Conservation (phyloP, 192 early-diverging fungal genomes). For the Podila epicladia region DNA sequence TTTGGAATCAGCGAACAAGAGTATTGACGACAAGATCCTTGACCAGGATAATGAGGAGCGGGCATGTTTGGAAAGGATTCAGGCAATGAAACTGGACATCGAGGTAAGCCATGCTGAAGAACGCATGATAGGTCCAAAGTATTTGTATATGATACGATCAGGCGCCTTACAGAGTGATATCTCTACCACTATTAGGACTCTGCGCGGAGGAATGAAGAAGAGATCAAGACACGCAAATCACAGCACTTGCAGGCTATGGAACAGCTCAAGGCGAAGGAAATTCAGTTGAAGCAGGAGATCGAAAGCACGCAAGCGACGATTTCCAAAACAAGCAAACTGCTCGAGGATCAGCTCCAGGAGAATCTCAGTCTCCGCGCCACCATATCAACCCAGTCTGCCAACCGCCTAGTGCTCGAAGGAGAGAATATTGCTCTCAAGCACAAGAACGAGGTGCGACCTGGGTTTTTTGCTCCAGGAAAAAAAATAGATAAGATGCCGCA, state of each 20-base stretch:
- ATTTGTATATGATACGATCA: neutral
- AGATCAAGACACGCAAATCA: constrained; percentile 16
- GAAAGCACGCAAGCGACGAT: constrained; percentile 40
- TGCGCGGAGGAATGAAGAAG: constrained; percentile 53
- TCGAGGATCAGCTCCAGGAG: constrained; percentile 54
- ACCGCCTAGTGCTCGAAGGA: constrained; percentile 54
- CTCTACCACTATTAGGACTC: constrained; percentile 26
- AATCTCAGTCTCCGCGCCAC: constrained; percentile 52
- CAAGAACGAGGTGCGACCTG: constrained; percentile 47
- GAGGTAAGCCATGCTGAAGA: neutral
- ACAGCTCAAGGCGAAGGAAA: constrained; percentile 37
- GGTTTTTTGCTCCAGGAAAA: neutral
- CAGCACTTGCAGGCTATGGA: constrained; percentile 49
- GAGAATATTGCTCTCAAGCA: constrained; percentile 52
- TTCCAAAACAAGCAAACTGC: constrained; percentile 25
- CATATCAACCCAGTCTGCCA: constrained; percentile 60
- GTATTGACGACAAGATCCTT: neutral
- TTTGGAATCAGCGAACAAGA: neutral
- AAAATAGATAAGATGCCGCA: neutral
- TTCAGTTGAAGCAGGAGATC: constrained; percentile 44
- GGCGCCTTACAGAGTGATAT: neutral
- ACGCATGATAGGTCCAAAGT: neutral
- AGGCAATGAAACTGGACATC: neutral
- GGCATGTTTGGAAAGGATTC: neutral
- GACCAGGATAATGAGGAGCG: neutral